phyloP scores from a whole-genome alignment of 352 stramenopile genomes.

The Plasmopara muralis region DNA sequence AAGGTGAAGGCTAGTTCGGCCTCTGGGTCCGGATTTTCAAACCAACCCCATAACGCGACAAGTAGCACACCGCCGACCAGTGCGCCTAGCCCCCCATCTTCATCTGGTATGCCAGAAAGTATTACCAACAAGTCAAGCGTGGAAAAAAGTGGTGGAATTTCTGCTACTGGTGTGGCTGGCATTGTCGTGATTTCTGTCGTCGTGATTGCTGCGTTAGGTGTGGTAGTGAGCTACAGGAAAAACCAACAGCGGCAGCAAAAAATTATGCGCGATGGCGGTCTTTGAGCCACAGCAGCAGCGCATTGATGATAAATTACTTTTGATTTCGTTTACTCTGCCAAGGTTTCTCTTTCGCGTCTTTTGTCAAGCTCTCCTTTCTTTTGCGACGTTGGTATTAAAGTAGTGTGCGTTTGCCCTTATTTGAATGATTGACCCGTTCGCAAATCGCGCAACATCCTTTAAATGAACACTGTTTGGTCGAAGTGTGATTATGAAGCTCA shows the following conservation, averaged over 20 bases:
- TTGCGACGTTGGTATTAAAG: too few species aligned
- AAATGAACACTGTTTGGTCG: too few species aligned
- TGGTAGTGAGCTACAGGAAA: conserved; percentile 69
- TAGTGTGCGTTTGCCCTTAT: too few species aligned
- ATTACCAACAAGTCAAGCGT: conserved; percentile 45
- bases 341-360: background rate
- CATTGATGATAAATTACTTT: background rate
- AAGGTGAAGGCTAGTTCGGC: conserved; percentile 35
- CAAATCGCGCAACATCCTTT: too few species aligned
- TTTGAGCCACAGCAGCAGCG: conserved; percentile 24
- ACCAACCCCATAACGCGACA: conserved; percentile 5
- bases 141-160: conserved; percentile 22
- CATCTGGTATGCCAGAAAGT: background rate
- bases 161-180: conserved; percentile 48
- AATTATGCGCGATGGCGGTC: conserved; percentile 63
- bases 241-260: conserved; percentile 71
- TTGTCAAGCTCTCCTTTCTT: background rate
- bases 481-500: too few species aligned
- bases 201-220: conserved; percentile 37
- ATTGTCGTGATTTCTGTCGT: conserved; percentile 53
- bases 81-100: background rate
- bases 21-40: conserved; percentile 27
- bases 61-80: background rate
- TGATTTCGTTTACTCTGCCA: background rate
- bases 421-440: too few species aligned